Conservation (phyloP, 2,329 filamentous ascomycete species). For the Lasiodiplodia sp. region DNA sequence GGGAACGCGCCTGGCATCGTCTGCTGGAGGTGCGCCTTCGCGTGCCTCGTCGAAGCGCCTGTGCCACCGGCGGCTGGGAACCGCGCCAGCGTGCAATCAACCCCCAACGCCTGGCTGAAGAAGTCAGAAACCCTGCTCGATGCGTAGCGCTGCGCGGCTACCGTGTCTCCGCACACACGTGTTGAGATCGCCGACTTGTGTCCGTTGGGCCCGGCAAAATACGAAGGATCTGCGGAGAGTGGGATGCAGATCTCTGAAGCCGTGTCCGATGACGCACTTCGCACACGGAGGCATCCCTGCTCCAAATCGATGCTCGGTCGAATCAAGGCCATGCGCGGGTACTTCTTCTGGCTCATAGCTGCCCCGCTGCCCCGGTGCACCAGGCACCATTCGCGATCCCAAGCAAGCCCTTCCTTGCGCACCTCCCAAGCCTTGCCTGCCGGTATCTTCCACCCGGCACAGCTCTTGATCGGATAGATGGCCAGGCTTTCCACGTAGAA, state of each 20-base stretch:
- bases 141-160: constrained; percentile 75
- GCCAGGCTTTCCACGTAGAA: constrained; percentile 57
- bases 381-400: constrained; percentile 97
- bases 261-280: constrained; percentile 41
- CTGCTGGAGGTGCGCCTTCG: constrained; percentile 73
- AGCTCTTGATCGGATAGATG: constrained; percentile 95
- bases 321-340: constrained; percentile 87
- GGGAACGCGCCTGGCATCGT: constrained; percentile 65
- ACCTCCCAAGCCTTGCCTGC: constrained; percentile 74
- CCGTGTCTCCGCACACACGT: constrained; percentile 82
- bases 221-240: constrained; percentile 70
- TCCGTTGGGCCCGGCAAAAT: constrained; percentile 55
- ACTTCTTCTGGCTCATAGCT: constrained; percentile 86
- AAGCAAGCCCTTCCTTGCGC: constrained; percentile 80
- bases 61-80: constrained; percentile 70
- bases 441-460: constrained; percentile 78
- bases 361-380: constrained; percentile 85
- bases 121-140: constrained; percentile 72
- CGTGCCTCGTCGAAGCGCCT: constrained; percentile 68
- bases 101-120: constrained; percentile 76
- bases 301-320: constrained; percentile 76
- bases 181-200: constrained; percentile 50
- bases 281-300: constrained; percentile 69
- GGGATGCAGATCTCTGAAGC: constrained; percentile 55
- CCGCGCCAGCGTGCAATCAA: constrained; percentile 83